A percentile compares a stretch with the other conserved stretches of the same genome.
These are phyloP conservation scores for Ceratocystis lukuohia DNA, from an alignment of 2,329 filamentous ascomycete genomes.

Conservation along the genomic window DNA sequence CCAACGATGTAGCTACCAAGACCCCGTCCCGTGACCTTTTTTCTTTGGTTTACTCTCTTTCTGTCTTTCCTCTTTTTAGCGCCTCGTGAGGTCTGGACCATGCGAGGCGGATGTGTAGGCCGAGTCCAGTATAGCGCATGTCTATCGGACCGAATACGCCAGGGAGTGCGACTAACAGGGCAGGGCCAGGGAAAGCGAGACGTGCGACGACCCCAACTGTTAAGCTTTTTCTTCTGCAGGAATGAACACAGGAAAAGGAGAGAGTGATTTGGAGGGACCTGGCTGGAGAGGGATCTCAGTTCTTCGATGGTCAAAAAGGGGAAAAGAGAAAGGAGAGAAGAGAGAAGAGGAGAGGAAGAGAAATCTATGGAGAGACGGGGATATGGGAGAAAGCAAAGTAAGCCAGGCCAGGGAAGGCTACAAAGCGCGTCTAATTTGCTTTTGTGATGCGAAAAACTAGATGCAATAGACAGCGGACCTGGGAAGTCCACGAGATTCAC, in stretches of 20 bases:
- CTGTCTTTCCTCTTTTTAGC: neutral
- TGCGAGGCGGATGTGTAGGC: neutral
- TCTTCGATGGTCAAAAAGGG: neutral
- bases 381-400: neutral
- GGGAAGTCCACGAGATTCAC: too few relatives aligned
- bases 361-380: neutral
- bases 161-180: neutral
- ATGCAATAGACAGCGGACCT: neutral
- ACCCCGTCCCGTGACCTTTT: neutral
- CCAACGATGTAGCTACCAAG: neutral
- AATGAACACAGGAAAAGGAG: neutral
- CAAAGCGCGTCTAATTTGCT: too few relatives aligned
- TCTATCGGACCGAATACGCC: slow-evolving; percentile 1
- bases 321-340: neutral
- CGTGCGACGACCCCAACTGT: neutral
- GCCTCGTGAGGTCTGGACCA: neutral
- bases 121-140: neutral
- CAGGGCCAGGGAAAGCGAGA: neutral
- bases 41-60: neutral
- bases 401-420: neutral
- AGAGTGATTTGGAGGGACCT: neutral
- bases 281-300: neutral
- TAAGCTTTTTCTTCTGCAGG: neutral
- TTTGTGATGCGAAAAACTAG: neutral
- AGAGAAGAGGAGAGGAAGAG: neutral